phyloP scores from a whole-genome alignment of 1,139 yeast genomes.

The Nakaseomyces sp. region DNA sequence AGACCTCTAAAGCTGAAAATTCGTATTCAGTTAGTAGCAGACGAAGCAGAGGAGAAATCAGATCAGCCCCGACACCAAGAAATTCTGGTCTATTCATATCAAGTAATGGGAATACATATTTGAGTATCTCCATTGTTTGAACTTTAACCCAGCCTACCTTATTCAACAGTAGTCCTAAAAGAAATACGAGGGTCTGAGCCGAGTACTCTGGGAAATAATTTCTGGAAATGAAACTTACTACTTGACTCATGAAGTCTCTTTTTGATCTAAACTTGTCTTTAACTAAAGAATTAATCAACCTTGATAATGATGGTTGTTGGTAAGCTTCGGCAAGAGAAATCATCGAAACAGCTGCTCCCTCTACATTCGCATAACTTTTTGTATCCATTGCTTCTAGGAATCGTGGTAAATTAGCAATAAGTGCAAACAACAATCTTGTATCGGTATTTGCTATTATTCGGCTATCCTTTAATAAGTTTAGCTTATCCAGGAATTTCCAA shows the following conservation, averaged over 20 bases:
- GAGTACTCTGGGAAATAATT: constrained; percentile 69
- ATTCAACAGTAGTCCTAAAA: constrained; percentile 73
- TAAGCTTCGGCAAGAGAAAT: constrained; percentile 52
- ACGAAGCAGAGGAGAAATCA: constrained; percentile 81
- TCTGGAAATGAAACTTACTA: constrained; percentile 56
- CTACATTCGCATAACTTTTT: constrained; percentile 45
- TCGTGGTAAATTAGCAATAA: constrained; percentile 75
- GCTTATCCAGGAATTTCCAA: constrained; percentile 60
- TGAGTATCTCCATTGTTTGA: constrained; percentile 70
- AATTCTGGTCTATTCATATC: constrained; percentile 75
- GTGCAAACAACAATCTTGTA: constrained; percentile 58
- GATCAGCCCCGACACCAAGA: constrained; percentile 87
- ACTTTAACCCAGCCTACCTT: constrained; percentile 66
- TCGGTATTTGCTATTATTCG: constrained; percentile 71
- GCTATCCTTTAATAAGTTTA: constrained; percentile 61
- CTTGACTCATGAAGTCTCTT: constrained; percentile 77
- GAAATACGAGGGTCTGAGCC: constrained; percentile 63
- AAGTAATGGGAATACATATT: constrained; percentile 64
- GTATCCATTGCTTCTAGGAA: constrained; percentile 70
- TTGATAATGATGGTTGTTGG: constrained; percentile 52
- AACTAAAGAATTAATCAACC: constrained; percentile 68
- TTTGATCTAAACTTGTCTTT: constrained; percentile 78
- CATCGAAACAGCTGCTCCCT: constrained; percentile 50
- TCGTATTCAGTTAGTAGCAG: constrained; percentile 80
- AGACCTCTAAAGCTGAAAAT: constrained; percentile 76